Base-by-base conservation (phyloP, 345 rosid species). In the Passiflora organensis region DNA sequence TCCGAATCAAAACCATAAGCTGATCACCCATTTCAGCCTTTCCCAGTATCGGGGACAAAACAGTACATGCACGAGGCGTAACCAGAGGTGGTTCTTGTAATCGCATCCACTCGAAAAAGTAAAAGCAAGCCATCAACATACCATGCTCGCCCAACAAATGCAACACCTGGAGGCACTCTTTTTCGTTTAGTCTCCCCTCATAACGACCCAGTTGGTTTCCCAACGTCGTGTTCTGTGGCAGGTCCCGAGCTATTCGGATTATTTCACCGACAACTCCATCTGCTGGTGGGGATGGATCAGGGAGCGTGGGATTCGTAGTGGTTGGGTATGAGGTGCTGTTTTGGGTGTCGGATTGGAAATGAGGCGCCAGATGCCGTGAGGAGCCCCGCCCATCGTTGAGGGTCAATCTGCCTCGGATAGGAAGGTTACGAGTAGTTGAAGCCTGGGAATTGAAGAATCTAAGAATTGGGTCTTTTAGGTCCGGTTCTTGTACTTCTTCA, bases 41-140 rank as follows among this genome's bases (percentile, higher is more conserved):
- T 25, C 96, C 97, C 53, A 91, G 51, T 21, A 78, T 36, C 1
- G 91, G 84, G 67, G 87, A 91, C 55, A 91, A 15, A 23, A 87
- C 62, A 41, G 96, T 80, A 63, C 76, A 83, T 28, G 96, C 80
- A 36, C 84, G 82, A 44, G 91, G 56, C 0, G 89, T 72, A 45
- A 79, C 78, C 22, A 83, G 85, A 1, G 86, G 69, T 0, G 89
- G 97, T 22, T 73, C 86, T 60, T 83, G 97, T 61, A 80, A 61
- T 53, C 73, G 55, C 97, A 91, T 87, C 96, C 97, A 91, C 62
- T 91, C 96, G 16, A 72, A 82, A 58, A 91, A 80, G 66, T 91
- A 78, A 58, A 91, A 63, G 58, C 87, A 81, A 24, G 74, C 36
- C 52, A 41, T 72, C 21, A 78, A 18, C 61, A 82, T 62, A 42